These are phyloP conservation scores for Solanum chacoense DNA, from an alignment of 305 asterid species.

Conservation along the genomic window DNA sequence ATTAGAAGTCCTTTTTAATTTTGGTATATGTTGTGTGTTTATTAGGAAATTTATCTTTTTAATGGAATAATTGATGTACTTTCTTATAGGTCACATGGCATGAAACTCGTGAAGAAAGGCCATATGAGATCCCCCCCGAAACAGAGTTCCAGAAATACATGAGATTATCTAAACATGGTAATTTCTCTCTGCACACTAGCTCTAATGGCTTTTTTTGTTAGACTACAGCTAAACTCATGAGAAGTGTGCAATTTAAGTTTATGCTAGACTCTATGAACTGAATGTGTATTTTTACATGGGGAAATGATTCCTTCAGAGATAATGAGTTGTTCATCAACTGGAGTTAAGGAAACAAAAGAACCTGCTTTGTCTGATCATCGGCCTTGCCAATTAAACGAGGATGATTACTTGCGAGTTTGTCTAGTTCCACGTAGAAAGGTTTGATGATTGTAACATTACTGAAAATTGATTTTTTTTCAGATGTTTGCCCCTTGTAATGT, in stretches of 20 bases:
- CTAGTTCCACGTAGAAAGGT: slow-evolving; percentile 72
- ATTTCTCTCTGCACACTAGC: not conserved
- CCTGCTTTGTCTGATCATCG: slow-evolving; percentile 48
- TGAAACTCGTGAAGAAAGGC: slow-evolving; percentile 54
- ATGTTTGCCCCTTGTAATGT: slow-evolving; percentile 5
- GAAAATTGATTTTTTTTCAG: not conserved
- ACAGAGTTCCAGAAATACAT: slow-evolving; percentile 64
- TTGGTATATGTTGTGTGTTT: not conserved
- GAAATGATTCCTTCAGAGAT: slow-evolving; percentile 34
- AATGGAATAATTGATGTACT: slow-evolving; percentile 5
- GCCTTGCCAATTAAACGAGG: slow-evolving; percentile 42
- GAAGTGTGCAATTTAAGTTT: not conserved
- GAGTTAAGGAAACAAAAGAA: slow-evolving; percentile 17
- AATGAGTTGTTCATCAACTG: slow-evolving; percentile 33
- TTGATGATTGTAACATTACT: not conserved
- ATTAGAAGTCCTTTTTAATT: not conserved
- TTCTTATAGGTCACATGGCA: slow-evolving; percentile 40
- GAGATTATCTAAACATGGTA: slow-evolving; percentile 58
- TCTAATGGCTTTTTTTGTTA: not conserved
- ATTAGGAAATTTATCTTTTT: not conserved
- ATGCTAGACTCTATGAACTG: not conserved
- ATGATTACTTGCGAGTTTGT: slow-evolving; percentile 56
- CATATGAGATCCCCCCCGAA: slow-evolving; percentile 37
- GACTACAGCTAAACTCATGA: not conserved
- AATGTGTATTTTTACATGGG: not conserved